These are phyloP conservation scores for Cryptomeria japonica DNA, from an alignment of 75 land plant genomes.

Conservation along the genomic window DNA sequence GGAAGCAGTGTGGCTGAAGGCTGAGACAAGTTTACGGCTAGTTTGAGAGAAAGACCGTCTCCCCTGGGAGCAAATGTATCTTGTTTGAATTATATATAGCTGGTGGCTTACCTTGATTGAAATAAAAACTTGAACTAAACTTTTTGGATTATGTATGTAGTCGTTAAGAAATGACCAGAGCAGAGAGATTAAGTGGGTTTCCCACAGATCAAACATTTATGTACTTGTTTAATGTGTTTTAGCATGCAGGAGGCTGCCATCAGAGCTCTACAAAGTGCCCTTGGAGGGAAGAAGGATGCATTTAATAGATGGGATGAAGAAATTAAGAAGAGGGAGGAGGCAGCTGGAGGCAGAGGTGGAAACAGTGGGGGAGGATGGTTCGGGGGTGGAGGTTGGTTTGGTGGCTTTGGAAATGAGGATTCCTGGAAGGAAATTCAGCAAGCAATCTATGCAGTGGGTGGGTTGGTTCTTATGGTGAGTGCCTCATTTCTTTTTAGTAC, in stretches of 20 bases:
- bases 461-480: slow-evolving; percentile 68
- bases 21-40: neutral
- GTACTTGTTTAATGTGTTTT: slow-evolving; percentile 6
- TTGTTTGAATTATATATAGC: too few species aligned
- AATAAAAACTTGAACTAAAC: neutral
- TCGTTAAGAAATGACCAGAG: neutral
- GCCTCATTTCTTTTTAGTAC: neutral
- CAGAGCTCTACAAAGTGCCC: slow-evolving; percentile 85
- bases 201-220: neutral
- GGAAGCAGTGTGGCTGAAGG: neutral
- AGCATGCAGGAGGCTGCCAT: slow-evolving; percentile 69
- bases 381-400: slow-evolving; percentile 69
- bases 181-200: neutral
- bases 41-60: neutral
- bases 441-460: slow-evolving; percentile 51
- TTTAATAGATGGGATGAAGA: slow-evolving; percentile 85
- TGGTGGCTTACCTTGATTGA: too few species aligned
- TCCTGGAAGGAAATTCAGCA: slow-evolving; percentile 87
- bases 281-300: slow-evolving; percentile 81
- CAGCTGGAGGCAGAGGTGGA: slow-evolving; percentile 48
- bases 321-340: slow-evolving; percentile 71
- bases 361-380: slow-evolving; percentile 67
- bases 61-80: neutral
- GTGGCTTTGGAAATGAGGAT: slow-evolving; percentile 50
- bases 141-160: neutral